Evolutionary conservation across 345 rosid species (phyloP).

Genomic region (Salix brachista): DNA sequence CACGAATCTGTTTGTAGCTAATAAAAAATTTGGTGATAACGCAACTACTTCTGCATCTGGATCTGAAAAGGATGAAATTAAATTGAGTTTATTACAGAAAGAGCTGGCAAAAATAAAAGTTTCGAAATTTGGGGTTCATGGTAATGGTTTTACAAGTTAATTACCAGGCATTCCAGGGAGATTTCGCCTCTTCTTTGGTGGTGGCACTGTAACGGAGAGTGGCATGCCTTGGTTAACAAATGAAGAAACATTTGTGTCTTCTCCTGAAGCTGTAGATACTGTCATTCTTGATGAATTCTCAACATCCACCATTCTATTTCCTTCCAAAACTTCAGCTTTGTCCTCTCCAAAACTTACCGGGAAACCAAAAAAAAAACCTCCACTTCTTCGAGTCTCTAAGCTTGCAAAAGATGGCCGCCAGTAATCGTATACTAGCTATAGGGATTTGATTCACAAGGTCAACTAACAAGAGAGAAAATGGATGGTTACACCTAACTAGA

Average conservation of each 20-base stretch:
- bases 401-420: background rate
- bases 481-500: conserved; percentile 2
- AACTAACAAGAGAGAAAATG: background rate
- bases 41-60: conserved; percentile 74
- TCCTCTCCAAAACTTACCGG: background rate
- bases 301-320: conserved; percentile 30
- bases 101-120: background rate
- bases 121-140: background rate
- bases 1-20: conserved; percentile 64
- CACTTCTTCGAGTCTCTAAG: background rate
- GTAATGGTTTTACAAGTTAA: background rate
- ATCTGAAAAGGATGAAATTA: conserved; percentile 34
- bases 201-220: conserved; percentile 9
- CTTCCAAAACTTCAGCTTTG: background rate
- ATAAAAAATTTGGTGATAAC: conserved; percentile 54
- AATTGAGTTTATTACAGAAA: background rate
- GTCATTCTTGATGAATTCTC: conserved; percentile 42
- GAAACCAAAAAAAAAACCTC: background rate
- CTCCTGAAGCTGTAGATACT: conserved; percentile 42
- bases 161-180: conserved; percentile 89
- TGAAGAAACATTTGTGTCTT: conserved; percentile 26
- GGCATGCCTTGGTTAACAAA: conserved; percentile 24
- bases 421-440: background rate
- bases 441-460: conserved; percentile 4
- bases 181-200: conserved; percentile 60